Evolutionary conservation across 768 basidiomycete species (phyloP).

Genomic region (Tephrocybe sp.): DNA sequence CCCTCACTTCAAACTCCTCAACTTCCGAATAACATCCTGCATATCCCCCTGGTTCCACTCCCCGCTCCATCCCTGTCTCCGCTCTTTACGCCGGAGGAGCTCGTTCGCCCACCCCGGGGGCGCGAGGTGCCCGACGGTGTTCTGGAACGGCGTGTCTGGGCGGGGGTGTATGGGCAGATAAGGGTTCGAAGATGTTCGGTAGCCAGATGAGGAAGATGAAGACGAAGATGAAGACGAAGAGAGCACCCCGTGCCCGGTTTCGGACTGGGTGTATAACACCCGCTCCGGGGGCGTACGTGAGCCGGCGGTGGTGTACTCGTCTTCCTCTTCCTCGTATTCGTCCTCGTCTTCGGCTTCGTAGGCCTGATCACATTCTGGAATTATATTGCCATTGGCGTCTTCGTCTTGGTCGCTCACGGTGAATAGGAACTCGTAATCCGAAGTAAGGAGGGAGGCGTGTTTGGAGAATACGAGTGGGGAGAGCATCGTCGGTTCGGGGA

Average conservation of each 20-base stretch:
- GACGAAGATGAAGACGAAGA: too few species aligned
- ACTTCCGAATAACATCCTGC: conserved; percentile 25
- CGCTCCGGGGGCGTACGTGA: not conserved
- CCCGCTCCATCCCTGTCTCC: conserved; percentile 26
- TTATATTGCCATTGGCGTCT: not conserved
- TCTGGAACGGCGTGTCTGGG: conserved; percentile 16
- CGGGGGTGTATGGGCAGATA: conserved; percentile 6
- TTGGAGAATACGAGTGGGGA: conserved; percentile 16
- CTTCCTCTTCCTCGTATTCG: not conserved
- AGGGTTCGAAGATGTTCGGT: not conserved
- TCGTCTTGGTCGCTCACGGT: conserved; percentile 3
- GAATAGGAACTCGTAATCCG: not conserved
- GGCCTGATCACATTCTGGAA: too few species aligned
- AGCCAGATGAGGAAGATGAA: not conserved
- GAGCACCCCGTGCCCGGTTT: not conserved
- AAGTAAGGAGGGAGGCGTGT: not conserved
- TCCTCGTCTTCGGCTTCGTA: not conserved
- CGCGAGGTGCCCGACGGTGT: not conserved
- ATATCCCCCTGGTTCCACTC: conserved; percentile 28
- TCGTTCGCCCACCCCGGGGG: conserved; percentile 2
- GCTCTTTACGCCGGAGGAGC: conserved; percentile 13
- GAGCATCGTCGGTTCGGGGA: conserved; percentile 5
- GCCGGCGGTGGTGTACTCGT: not conserved
- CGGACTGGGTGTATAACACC: conserved; percentile 2
- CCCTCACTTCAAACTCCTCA: conserved; percentile 22